Evolutionary conservation across 1,284 basidiomycete genomes (phyloP).

Genomic region (Phellinidium pouzarii): DNA sequence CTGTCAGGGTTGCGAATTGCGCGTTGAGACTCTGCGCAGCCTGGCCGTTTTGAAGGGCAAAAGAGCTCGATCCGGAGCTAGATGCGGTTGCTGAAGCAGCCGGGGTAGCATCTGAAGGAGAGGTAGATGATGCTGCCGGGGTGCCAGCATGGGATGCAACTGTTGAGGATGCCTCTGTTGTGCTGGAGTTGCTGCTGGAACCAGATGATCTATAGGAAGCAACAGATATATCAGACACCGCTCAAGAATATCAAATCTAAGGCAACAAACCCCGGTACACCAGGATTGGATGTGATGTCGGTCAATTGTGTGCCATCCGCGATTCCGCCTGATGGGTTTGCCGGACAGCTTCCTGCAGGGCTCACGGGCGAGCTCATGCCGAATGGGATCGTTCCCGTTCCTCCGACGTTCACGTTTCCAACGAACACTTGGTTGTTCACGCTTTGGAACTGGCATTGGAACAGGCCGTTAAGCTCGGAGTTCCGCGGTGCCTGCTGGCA

Average conservation of each 20-base stretch:
- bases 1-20: constrained; percentile 18
- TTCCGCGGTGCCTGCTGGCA: constrained; percentile 46
- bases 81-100: not conserved
- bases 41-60: constrained; percentile 21
- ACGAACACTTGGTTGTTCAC: constrained; percentile 38
- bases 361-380: constrained; percentile 34
- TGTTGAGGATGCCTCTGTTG: not conserved
- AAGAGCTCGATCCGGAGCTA: constrained; percentile 13
- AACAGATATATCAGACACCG: not conserved
- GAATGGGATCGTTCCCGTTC: constrained; percentile 41
- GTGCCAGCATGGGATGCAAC: not conserved
- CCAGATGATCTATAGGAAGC: not conserved
- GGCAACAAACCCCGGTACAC: not conserved
- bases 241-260: not conserved
- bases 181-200: not conserved
- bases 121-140: not conserved
- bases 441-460: constrained; percentile 50
- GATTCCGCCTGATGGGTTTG: constrained; percentile 32
- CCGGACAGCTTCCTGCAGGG: constrained; percentile 42
- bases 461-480: constrained; percentile 43
- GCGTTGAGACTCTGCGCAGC: constrained; percentile 22
- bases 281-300: constrained; percentile 18
- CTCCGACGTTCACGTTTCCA: constrained; percentile 32
- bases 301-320: constrained; percentile 27
- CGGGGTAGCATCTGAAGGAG: not conserved